Conservation (phyloP, 1,139 yeast species). For the Geotrichum citri-aurantii region DNA sequence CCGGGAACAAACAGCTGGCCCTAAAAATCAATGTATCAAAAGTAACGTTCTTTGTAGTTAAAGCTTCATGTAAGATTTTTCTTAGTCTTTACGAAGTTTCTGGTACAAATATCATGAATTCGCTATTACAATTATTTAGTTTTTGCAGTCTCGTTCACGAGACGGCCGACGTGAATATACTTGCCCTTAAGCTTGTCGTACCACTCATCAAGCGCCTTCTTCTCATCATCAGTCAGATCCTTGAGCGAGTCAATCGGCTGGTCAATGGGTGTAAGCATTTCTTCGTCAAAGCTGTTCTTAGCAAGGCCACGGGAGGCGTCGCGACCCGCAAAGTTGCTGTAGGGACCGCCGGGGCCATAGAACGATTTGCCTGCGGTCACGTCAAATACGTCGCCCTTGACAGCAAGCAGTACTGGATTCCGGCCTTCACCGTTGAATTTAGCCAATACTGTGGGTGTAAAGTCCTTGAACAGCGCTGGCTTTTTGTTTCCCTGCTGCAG, state of each 20-base stretch:
- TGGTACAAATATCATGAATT: background rate
- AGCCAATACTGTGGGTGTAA: constrained; percentile 59
- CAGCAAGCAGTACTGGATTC: constrained; percentile 74
- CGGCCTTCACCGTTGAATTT: constrained; percentile 59
- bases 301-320: constrained; percentile 96
- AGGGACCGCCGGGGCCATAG: constrained; percentile 97
- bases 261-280: constrained; percentile 36
- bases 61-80: no score
- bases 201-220: constrained; percentile 75
- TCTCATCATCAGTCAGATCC: constrained; percentile 58
- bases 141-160: constrained; percentile 25
- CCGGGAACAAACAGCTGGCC: no score
- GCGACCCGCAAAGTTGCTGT: constrained; percentile 91
- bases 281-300: constrained; percentile 71
- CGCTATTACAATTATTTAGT: constrained; percentile 12
- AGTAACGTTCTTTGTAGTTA: no score
- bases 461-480: constrained; percentile 59
- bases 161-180: constrained; percentile 37
- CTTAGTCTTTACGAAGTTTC: background rate
- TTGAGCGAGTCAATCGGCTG: constrained; percentile 63
- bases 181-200: constrained; percentile 70
- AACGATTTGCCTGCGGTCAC: constrained; percentile 76
- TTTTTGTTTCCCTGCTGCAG: constrained; percentile 35
- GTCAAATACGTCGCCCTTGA: constrained; percentile 80
- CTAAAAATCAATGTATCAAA: no score